A percentile compares a stretch with the other conserved stretches of the same genome.
phyloP scores from a whole-genome alignment of 1,139 yeast species.

The Scheffersomyces titani region DNA sequence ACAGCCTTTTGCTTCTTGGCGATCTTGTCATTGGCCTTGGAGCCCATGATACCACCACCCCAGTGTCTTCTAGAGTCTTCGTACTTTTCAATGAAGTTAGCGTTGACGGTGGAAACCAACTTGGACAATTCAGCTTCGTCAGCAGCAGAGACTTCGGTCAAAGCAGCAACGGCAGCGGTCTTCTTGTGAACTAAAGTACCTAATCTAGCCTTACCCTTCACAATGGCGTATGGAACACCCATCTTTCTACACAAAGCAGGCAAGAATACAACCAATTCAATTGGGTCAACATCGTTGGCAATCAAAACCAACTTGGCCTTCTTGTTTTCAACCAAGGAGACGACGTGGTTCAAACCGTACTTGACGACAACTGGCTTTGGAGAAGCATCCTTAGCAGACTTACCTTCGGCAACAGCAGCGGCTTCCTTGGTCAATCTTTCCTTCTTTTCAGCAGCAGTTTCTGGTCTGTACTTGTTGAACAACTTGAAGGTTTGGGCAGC shows the following conservation, averaged over 20 bases:
- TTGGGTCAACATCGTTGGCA: constrained; percentile 98
- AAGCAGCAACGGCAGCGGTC: constrained; percentile 95
- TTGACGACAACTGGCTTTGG: constrained; percentile 95
- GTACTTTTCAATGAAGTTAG: constrained; percentile 90
- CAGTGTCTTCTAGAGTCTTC: constrained; percentile 97
- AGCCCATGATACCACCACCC: constrained; percentile 99
- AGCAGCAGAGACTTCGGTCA: constrained; percentile 90
- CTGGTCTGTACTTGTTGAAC: constrained; percentile 98
- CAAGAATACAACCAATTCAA: constrained; percentile 92
- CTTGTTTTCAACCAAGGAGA: constrained; percentile 94
- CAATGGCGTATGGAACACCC: constrained; percentile 99
- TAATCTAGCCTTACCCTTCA: constrained; percentile 98
- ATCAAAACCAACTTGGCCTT: constrained; percentile 95
- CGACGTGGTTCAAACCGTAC: constrained; percentile 99
- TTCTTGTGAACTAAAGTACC: constrained; percentile 97
- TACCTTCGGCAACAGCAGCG: constrained; percentile 97
- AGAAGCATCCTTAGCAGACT: constrained; percentile 91
- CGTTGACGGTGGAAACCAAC: constrained; percentile 86
- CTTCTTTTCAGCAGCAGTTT: constrained; percentile 95
- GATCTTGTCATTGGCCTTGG: constrained; percentile 80
- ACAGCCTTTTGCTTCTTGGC: constrained; percentile 45
- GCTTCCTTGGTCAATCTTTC: constrained; percentile 99
- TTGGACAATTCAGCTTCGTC: constrained; percentile 94
- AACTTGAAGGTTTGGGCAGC: constrained; percentile 96
- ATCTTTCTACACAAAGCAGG: constrained; percentile 99